A percentile compares a stretch with the other conserved stretches of the same genome.
phyloP scores from a whole-genome alignment of 352 stramenopile genomes.

The Phytophthora cryptogea region DNA sequence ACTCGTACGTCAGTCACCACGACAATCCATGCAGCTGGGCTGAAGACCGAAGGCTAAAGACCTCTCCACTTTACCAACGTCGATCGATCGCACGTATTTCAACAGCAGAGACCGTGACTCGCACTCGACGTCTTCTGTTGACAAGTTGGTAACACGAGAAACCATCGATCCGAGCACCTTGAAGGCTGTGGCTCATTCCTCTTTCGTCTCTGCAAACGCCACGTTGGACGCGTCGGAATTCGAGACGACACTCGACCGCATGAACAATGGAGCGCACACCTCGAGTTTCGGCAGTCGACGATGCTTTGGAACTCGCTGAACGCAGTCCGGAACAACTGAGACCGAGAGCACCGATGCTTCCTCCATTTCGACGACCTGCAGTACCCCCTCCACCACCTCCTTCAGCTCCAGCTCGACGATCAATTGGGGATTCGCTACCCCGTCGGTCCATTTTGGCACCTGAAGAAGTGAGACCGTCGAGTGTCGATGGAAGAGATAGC shows the following conservation, averaged over 20 bases:
- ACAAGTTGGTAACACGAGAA: conserved; percentile 14
- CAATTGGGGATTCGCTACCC: conserved; percentile 34
- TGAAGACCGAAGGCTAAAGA: not conserved
- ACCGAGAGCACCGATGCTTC: conserved; percentile 14
- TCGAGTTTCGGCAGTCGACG: conserved; percentile 22
- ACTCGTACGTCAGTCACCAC: not conserved
- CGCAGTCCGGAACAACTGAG: conserved; percentile 19
- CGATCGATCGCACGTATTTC: conserved; percentile 14
- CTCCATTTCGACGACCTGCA: conserved; percentile 25
- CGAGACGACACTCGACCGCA: conserved; percentile 4
- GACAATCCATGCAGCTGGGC: conserved; percentile 18
- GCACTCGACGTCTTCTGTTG: conserved; percentile 4
- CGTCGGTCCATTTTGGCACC: conserved; percentile 38
- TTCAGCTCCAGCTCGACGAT: conserved; percentile 18
- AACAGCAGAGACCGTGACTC: conserved; percentile 19
- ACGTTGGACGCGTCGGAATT: conserved; percentile 4
- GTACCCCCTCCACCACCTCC: conserved; percentile 14
- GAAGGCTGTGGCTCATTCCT: conserved; percentile 5
- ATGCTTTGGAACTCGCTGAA: conserved; percentile 23
- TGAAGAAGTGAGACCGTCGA: conserved; percentile 16
- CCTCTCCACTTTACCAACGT: conserved; percentile 12
- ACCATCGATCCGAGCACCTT: conserved; percentile 8
- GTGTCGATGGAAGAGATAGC: conserved; percentile 27
- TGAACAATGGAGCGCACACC: conserved; percentile 22
- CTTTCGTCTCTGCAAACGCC: conserved; percentile 6